A percentile compares a stretch with the other conserved stretches of the same genome.
Conservation (phyloP, 1,284 basidiomycete genomes). For the Cutaneotrichosporon spelunceum region DNA sequence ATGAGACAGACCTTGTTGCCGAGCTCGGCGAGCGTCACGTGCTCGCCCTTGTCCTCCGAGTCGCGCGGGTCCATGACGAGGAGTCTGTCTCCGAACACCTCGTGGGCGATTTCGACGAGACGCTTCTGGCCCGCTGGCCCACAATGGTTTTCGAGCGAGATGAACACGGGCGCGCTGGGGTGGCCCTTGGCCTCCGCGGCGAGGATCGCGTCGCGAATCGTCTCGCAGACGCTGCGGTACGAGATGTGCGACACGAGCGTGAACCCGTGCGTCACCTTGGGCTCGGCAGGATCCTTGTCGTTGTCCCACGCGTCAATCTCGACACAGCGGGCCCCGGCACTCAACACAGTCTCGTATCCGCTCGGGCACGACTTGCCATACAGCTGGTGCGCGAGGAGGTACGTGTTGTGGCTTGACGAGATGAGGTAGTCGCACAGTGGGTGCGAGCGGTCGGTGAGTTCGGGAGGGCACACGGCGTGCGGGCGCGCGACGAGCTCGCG, state of each 20-base stretch:
- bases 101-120: slow-evolving; percentile 21
- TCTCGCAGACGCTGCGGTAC: slow-evolving; percentile 22
- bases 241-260: slow-evolving; percentile 23
- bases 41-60: background rate
- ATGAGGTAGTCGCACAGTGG: slow-evolving; percentile 87
- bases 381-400: slow-evolving; percentile 64
- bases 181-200: background rate
- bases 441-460: slow-evolving; percentile 36
- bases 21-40: slow-evolving; percentile 15
- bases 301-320: slow-evolving; percentile 28
- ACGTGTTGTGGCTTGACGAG: slow-evolving; percentile 95
- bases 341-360: slow-evolving; percentile 17
- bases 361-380: slow-evolving; percentile 18
- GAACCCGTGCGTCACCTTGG: slow-evolving; percentile 27
- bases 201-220: slow-evolving; percentile 17
- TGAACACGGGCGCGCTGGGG: slow-evolving; percentile 11
- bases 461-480: slow-evolving; percentile 13
- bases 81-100: slow-evolving; percentile 20
- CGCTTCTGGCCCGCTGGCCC: slow-evolving; percentile 18
- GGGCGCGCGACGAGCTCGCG: slow-evolving; percentile 12
- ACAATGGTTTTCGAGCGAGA: slow-evolving; percentile 26
- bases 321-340: slow-evolving; percentile 21
- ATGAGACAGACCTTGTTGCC: slow-evolving; percentile 21
- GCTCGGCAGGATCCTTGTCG: slow-evolving; percentile 14
- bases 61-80: background rate